These are phyloP conservation scores for Colletotrichum brevisporum DNA, from an alignment of 2,329 filamentous ascomycete species.

Conservation along the genomic window DNA sequence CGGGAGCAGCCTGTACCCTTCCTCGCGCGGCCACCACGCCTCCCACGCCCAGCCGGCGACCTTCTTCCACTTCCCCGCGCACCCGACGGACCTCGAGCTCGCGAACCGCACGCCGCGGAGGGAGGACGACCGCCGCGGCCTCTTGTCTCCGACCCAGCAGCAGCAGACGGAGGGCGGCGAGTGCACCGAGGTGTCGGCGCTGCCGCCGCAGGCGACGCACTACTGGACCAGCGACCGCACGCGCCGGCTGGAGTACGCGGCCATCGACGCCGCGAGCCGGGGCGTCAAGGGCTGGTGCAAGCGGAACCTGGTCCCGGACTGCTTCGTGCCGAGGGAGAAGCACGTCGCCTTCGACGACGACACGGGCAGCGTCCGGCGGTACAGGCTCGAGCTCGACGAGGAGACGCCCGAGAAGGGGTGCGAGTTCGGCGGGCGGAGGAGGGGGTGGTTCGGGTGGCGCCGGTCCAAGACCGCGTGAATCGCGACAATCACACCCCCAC, in stretches of 20 bases:
- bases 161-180: conserved; percentile 39
- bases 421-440: conserved; percentile 4
- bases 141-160: conserved; percentile 15
- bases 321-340: conserved; percentile 66
- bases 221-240: conserved; percentile 78
- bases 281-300: conserved; percentile 74
- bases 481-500: not conserved
- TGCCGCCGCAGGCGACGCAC: conserved; percentile 71
- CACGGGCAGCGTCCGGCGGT: conserved; percentile 73
- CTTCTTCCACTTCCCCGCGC: conserved; percentile 66
- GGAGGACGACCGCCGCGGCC: conserved; percentile 28
- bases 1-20: conserved; percentile 35
- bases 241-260: conserved; percentile 74
- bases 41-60: conserved; percentile 48
- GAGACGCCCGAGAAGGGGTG: conserved; percentile 31
- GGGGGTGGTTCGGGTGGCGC: conserved; percentile 31
- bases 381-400: conserved; percentile 66
- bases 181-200: conserved; percentile 46
- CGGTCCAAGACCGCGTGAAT: conserved; percentile 32
- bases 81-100: conserved; percentile 51
- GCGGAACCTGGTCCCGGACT: conserved; percentile 71
- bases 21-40: conserved; percentile 29
- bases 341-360: conserved; percentile 73
- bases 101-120: conserved; percentile 16
- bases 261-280: conserved; percentile 73